phyloP scores from a whole-genome alignment of 768 basidiomycete genomes.

The Leccinum olivaceopallidum region DNA sequence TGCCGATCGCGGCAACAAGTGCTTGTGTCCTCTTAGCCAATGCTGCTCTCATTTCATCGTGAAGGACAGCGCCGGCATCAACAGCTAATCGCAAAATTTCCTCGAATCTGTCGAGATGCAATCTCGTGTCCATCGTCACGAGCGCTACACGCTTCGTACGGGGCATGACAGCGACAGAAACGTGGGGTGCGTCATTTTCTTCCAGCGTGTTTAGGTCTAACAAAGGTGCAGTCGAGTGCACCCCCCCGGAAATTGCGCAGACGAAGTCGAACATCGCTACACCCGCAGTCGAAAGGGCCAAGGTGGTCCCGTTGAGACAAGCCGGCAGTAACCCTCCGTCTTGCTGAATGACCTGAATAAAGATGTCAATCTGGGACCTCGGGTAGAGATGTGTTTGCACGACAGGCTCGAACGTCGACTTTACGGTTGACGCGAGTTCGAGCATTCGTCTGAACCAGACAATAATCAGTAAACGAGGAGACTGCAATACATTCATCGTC shows the following conservation, averaged over 20 bases:
- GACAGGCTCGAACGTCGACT: constrained; percentile 95
- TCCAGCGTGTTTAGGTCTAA: constrained; percentile 88
- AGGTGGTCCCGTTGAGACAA: constrained; percentile 92
- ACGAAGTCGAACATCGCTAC: constrained; percentile 91
- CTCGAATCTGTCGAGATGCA: constrained; percentile 90
- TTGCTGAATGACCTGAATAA: constrained; percentile 88
- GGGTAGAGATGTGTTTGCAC: constrained; percentile 91
- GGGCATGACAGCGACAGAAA: constrained; percentile 90
- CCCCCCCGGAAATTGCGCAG: constrained; percentile 81
- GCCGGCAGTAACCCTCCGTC: constrained; percentile 92
- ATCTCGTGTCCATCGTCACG: constrained; percentile 90
- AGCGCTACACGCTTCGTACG: constrained; percentile 83
- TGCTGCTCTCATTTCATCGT: constrained; percentile 79
- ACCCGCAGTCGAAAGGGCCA: constrained; percentile 88
- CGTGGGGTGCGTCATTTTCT: constrained; percentile 85
- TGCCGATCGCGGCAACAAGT: constrained; percentile 64
- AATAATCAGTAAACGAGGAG: constrained; percentile 1
- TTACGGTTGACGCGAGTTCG: constrained; percentile 84
- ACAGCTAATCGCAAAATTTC: constrained; percentile 81
- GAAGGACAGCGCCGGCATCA: constrained; percentile 75
- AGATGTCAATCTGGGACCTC: constrained; percentile 91
- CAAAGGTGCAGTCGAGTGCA: constrained; percentile 77
- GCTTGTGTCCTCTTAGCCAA: constrained; percentile 60
- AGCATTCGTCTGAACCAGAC: constrained; percentile 64
- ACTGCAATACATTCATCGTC: no score